Evolutionary conservation across 192 early-diverging fungal species (phyloP).

Genomic region (Podila verticillata): DNA sequence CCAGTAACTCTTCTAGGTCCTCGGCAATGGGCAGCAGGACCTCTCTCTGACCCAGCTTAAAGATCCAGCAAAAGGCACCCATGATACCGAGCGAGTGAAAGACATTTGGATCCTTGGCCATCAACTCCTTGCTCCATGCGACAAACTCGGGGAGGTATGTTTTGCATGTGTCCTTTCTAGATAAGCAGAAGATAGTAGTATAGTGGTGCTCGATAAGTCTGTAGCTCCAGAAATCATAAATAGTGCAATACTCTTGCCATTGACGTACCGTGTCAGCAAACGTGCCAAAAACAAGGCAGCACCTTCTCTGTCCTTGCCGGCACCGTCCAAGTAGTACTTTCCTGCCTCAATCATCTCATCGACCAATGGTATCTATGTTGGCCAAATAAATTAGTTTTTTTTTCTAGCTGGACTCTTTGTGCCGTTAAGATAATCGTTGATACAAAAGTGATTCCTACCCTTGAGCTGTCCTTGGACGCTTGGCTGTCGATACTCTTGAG

Average conservation of each 20-base stretch:
- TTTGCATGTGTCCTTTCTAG: constrained; percentile 72
- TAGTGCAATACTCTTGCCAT: constrained; percentile 15
- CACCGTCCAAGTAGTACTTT: constrained; percentile 71
- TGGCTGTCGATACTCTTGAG: constrained; percentile 86
- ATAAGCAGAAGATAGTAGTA: background rate
- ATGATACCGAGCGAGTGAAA: constrained; percentile 69
- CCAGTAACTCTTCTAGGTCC: constrained; percentile 52
- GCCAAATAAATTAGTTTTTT: background rate
- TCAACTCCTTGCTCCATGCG: constrained; percentile 68
- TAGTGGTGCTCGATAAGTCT: too few relatives aligned
- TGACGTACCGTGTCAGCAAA: constrained; percentile 75
- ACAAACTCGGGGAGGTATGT: constrained; percentile 73
- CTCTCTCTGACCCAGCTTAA: constrained; percentile 74
- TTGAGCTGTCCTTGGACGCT: constrained; percentile 20
- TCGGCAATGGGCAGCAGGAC: constrained; percentile 66
- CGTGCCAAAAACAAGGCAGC: constrained; percentile 84
- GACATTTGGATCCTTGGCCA: constrained; percentile 10
- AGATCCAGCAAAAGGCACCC: constrained; percentile 70
- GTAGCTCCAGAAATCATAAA: too few relatives aligned
- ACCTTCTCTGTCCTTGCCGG: constrained; percentile 90
- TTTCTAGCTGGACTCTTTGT: background rate
- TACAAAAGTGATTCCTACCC: constrained; percentile 15
- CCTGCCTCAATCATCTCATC: constrained; percentile 72
- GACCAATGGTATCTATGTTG: constrained; percentile 64
- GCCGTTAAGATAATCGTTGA: too few relatives aligned